Conservation (phyloP, 2,329 filamentous ascomycete genomes). For the Emmonsiellopsis sp. region DNA sequence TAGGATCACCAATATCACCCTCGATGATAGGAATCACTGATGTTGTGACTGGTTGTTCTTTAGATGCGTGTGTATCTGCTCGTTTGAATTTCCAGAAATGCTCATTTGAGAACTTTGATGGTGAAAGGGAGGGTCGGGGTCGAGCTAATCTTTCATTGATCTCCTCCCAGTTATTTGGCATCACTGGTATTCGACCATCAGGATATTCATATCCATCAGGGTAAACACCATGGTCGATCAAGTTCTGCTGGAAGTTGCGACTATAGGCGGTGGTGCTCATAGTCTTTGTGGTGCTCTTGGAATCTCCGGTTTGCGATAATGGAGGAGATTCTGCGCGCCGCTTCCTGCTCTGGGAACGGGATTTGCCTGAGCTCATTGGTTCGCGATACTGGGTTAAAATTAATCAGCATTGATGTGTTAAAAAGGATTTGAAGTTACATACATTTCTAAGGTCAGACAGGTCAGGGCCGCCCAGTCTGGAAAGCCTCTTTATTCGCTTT, state of each 20-base stretch:
- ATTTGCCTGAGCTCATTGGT: constrained; percentile 2
- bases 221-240: too few relatives aligned
- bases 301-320: not conserved
- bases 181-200: constrained; percentile 15
- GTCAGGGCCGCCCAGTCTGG: constrained; percentile 9
- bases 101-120: constrained; percentile 24
- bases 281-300: not conserved
- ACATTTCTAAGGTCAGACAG: constrained; percentile 11
- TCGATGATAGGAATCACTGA: too few relatives aligned
- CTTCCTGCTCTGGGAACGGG: constrained; percentile 4
- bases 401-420: not conserved
- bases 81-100: constrained; percentile 22
- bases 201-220: constrained; percentile 17
- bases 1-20: too few relatives aligned
- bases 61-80: constrained; percentile 20
- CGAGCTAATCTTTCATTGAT: constrained; percentile 19
- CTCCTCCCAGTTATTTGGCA: constrained; percentile 26
- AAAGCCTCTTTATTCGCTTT: constrained; percentile 5
- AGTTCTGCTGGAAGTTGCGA: too few relatives aligned
- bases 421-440: constrained; percentile 2
- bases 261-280: too few relatives aligned
- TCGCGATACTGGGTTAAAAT: not conserved
- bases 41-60: too few relatives aligned
- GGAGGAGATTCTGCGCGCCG: constrained; percentile 3
- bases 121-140: constrained; percentile 27